Evolutionary conservation across 2,329 filamentous ascomycete species (phyloP).

Genomic region (Samsoniella hepiali): DNA sequence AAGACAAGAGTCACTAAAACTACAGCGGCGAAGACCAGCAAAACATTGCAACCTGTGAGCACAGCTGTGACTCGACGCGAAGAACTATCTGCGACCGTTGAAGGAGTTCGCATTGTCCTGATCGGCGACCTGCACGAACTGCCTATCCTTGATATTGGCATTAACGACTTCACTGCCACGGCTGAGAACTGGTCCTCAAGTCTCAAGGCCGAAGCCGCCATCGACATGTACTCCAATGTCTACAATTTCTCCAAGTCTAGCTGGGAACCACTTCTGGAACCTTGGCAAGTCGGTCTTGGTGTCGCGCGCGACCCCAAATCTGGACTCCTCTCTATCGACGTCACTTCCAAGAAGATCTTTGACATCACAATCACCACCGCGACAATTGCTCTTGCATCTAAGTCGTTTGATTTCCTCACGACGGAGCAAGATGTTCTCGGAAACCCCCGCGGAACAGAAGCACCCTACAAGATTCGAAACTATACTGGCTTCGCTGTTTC

Average conservation of each 20-base stretch:
- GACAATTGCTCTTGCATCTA: conserved; percentile 87
- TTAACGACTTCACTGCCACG: conserved; percentile 82
- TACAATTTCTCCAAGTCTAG: conserved; percentile 99
- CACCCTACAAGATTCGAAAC: conserved; percentile 90
- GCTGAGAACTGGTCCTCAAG: conserved; percentile 89
- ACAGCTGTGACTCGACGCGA: conserved; percentile 49
- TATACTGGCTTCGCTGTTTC: conserved; percentile 91
- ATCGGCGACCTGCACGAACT: conserved; percentile 96
- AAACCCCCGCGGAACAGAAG: conserved; percentile 86
- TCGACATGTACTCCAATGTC: conserved; percentile 92
- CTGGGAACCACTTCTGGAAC: conserved; percentile 95
- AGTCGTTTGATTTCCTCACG: conserved; percentile 86
- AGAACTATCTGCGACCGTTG: conserved; percentile 79
- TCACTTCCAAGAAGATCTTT: conserved; percentile 84
- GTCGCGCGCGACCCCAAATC: conserved; percentile 74
- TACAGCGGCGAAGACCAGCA: conserved; percentile 30
- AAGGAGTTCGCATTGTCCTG: conserved; percentile 85
- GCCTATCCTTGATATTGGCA: conserved; percentile 87
- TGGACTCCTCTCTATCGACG: conserved; percentile 75
- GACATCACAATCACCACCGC: conserved; percentile 92
- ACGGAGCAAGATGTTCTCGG: conserved; percentile 83
- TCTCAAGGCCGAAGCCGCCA: conserved; percentile 81
- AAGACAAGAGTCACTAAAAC: conserved; percentile 41
- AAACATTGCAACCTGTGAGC: conserved; percentile 11
- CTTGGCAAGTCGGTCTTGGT: conserved; percentile 92